Base-by-base conservation (phyloP, 2,329 filamentous ascomycete genomes). In the Trichoderma brevicompactum region DNA sequence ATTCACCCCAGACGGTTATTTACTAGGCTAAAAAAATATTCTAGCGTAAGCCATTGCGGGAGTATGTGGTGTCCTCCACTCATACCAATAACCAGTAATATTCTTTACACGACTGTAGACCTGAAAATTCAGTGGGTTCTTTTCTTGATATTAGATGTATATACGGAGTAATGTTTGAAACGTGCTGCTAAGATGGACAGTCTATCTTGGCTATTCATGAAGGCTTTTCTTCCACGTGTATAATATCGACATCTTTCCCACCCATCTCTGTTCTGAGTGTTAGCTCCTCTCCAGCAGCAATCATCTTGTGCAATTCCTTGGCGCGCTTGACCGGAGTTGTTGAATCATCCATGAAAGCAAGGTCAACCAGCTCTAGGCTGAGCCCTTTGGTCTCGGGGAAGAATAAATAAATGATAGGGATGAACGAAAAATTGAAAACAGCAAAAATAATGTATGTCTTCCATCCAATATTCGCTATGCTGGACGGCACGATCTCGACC, bases 321-420 rank as follows among this genome's bases (percentile, higher is more conserved):
- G 60, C 60, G 34, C 60, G 49, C 49, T 63, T 63, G 32, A 63
- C 60, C 9, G 49, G 60, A 28, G 49, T 46, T 10, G 41, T 63
- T 9, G 49, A 28, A 9, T 54, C 49, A 9, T 55, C 64, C 53
- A 69, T 69, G 9, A 78, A 68, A 73, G 73, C 3, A 71, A 63
- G 60, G 46, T 79, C 65, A 79, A 79, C 70, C 73, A 77, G 68
- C 76, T 86, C 63, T 76, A 84, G 69, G 78, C 80, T 69, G 66
- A 79, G 65, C 0, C 72, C 72, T 41, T 74, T 74, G 3, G 74
- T 75, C 38, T 75, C 72, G 0, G 72, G 72, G 41, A 73, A 74
- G 63, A 74, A 74, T 1, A 74, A 64, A 41, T 72, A 74, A 10
- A 75, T 72, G 7, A 74, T 68, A 1, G 72, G 73, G 1, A 75